Conservation (phyloP, 805 yeast genomes). For the Hanseniaspora osmophila region DNA sequence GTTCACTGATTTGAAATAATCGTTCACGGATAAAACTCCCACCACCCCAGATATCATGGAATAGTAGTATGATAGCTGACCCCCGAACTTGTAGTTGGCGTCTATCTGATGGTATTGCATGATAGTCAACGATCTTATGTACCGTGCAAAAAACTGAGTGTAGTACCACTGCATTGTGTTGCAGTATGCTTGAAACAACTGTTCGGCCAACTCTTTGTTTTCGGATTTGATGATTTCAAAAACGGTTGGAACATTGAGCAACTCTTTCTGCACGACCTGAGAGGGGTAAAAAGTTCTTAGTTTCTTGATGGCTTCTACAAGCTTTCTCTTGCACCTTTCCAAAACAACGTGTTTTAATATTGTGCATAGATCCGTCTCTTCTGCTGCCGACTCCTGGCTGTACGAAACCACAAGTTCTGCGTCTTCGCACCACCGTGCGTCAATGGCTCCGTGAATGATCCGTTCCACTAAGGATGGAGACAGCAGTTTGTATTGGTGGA, state of each 20-base stretch:
- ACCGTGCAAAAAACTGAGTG: constrained; percentile 59
- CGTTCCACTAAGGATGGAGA: constrained; percentile 58
- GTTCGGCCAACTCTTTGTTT: constrained; percentile 51
- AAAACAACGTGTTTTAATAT: constrained; percentile 47
- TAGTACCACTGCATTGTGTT: constrained; percentile 94
- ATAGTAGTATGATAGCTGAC: constrained; percentile 12
- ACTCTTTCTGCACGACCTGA: constrained; percentile 54
- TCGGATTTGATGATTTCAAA: constrained; percentile 41
- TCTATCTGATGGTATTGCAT: constrained; percentile 44
- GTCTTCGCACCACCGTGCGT: constrained; percentile 46
- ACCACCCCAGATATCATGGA: constrained; percentile 7
- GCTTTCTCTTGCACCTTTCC: constrained; percentile 61
- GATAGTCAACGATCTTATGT: constrained; percentile 56
- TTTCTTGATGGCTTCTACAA: constrained; percentile 50
- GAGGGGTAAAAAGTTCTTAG: constrained; percentile 53
- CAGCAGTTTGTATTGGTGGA: constrained; percentile 60
- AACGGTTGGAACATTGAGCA: constrained; percentile 49
- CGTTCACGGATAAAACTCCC: constrained; percentile 24
- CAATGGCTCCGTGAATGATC: constrained; percentile 43
- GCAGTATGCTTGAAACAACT: constrained; percentile 65
- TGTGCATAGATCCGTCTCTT: constrained; percentile 18
- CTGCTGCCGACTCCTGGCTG: not conserved
- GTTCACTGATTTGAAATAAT: constrained; percentile 38
- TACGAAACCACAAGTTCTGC: constrained; percentile 9
- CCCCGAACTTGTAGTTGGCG: constrained; percentile 41